Evolutionary conservation across 768 basidiomycete genomes (phyloP).

Genomic region (Rhodotorula toruloides): DNA sequence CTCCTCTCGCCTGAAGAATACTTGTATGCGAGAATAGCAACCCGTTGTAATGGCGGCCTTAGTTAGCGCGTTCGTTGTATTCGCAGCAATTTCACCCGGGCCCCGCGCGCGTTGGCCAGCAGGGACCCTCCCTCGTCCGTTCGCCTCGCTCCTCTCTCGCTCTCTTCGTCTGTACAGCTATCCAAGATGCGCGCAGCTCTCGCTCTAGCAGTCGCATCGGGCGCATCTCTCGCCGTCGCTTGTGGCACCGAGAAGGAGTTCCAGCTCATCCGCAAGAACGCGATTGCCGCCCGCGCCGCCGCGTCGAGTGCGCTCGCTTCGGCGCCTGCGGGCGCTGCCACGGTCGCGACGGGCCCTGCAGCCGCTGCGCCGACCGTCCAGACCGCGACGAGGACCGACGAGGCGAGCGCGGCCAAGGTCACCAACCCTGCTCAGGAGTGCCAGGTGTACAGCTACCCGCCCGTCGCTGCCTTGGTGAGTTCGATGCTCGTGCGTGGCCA

Average conservation of each 20-base stretch:
- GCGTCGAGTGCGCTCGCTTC: background rate
- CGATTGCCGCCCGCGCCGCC: background rate
- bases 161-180: too few species aligned
- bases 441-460: conserved; percentile 15
- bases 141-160: background rate
- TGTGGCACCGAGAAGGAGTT: background rate
- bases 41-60: too few species aligned
- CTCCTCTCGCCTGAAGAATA: too few species aligned
- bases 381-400: conserved; percentile 28
- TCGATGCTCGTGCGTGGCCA: background rate
- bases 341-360: conserved; percentile 1
- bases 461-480: conserved; percentile 19
- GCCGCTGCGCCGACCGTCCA: background rate
- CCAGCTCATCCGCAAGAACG: background rate
- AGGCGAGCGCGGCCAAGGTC: conserved; percentile 16
- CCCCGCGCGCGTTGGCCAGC: background rate
- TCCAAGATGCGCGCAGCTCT: background rate
- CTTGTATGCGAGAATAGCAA: too few species aligned
- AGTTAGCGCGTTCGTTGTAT: too few species aligned
- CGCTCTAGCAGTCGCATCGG: background rate
- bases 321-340: background rate
- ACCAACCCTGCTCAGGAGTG: conserved; percentile 31
- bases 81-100: background rate
- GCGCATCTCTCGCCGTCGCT: background rate
- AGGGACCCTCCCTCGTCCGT: background rate